A percentile compares a stretch with the other conserved stretches of the same genome.
Conservation (phyloP, 2,329 filamentous ascomycete species). For the Didymella glomerata region DNA sequence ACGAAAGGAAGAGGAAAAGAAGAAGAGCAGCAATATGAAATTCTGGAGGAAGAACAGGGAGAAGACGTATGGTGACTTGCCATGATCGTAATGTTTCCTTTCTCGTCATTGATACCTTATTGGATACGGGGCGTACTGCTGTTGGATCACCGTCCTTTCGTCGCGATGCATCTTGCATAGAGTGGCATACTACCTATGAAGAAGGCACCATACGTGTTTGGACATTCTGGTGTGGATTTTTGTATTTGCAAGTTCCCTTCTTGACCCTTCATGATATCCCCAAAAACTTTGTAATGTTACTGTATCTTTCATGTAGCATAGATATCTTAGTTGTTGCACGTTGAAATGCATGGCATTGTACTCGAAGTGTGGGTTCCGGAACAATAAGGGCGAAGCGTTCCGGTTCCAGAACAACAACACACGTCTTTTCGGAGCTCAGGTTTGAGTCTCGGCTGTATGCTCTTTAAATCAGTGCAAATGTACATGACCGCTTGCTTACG, state of each 20-base stretch:
- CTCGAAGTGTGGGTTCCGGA: not conserved
- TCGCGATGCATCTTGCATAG: slow-evolving; percentile 1
- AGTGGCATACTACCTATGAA: not conserved
- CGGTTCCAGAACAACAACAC: not conserved
- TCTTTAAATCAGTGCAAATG: not conserved
- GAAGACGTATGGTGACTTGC: slow-evolving; percentile 36
- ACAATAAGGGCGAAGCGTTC: not conserved
- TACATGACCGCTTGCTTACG: not conserved
- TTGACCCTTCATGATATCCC: slow-evolving; percentile 18
- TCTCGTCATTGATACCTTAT: not conserved
- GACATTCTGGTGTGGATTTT: not conserved
- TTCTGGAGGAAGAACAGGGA: slow-evolving; percentile 47
- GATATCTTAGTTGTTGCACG: not conserved
- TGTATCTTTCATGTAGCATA: slow-evolving; percentile 18
- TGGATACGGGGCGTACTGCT: not conserved
- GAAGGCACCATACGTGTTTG: not conserved
- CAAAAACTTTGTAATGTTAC: slow-evolving; percentile 15
- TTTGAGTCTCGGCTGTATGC: not conserved
- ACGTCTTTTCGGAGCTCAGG: too few relatives aligned
- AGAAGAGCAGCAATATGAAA: slow-evolving; percentile 34
- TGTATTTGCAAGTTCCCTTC: slow-evolving; percentile 2
- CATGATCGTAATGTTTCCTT: slow-evolving; percentile 14
- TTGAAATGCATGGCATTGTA: not conserved
- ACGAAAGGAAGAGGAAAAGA: slow-evolving; percentile 46
- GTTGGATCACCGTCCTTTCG: not conserved